Percentiles rank a stretch among this genome's conserved stretches.
Evolutionary conservation across 805 yeast genomes (phyloP).

Genomic region (Ogataea henricii): DNA sequence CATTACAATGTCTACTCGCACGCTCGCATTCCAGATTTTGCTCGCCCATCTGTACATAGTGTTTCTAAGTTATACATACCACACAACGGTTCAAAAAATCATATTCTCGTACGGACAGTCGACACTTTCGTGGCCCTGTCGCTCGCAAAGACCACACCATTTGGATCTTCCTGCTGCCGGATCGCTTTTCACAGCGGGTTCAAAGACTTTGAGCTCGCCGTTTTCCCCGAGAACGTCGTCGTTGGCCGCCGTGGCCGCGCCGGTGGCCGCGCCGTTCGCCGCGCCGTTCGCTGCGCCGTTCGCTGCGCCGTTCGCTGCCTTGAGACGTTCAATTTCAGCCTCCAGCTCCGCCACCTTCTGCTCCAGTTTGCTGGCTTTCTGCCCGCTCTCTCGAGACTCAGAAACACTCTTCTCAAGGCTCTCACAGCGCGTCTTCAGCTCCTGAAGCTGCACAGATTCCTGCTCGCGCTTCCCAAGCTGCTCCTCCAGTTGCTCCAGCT

Average conservation of each 20-base stretch:
- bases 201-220: constrained; percentile 40
- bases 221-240: constrained; percentile 9
- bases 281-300: too few relatives aligned
- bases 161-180: constrained; percentile 71
- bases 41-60: constrained; percentile 15
- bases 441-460: constrained; percentile 9
- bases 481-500: constrained; percentile 7
- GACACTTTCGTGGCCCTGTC: constrained; percentile 82
- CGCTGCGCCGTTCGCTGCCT: not conserved
- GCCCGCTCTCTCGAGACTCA: not conserved
- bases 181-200: constrained; percentile 52
- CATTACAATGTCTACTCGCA: not conserved
- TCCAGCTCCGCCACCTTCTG: not conserved
- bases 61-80: constrained; percentile 1
- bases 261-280: too few relatives aligned
- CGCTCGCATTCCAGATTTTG: not conserved
- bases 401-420: not conserved
- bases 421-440: not conserved
- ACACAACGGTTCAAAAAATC: constrained; percentile 23
- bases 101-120: constrained; percentile 82
- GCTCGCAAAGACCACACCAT: constrained; percentile 95
- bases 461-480: constrained; percentile 7
- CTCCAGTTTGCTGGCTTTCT: not conserved
- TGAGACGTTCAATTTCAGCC: not conserved
- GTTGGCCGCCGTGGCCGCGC: not conserved